Percentiles rank a stretch among this genome's conserved stretches.
Evolutionary conservation across 129 eudicot species (phyloP).

Genomic region (Ambrosia artemisiifolia): DNA sequence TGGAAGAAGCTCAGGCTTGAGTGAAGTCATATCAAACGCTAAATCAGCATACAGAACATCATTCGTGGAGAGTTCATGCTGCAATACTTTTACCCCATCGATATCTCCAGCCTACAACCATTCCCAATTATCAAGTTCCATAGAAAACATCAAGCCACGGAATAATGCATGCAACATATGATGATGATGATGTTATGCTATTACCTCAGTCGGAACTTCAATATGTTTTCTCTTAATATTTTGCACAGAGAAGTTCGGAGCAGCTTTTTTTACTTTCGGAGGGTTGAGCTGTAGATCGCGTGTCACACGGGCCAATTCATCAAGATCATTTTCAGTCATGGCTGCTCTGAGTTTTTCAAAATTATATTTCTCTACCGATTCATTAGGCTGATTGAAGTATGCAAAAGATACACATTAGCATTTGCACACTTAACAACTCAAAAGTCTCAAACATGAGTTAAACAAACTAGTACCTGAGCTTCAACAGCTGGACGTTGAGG

Average conservation of each 20-base stretch:
- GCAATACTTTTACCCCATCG: conserved; percentile 65
- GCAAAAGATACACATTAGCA: conserved; percentile 11
- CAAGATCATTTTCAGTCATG: conserved; percentile 83
- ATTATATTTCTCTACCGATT: conserved; percentile 52
- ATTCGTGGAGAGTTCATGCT: conserved; percentile 84
- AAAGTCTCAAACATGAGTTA: not conserved
- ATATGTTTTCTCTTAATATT: conserved; percentile 66
- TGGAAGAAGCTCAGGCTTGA: conserved; percentile 80
- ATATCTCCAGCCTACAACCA: conserved; percentile 61
- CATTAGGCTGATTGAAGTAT: conserved; percentile 57
- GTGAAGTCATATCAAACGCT: conserved; percentile 70
- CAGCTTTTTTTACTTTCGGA: conserved; percentile 66
- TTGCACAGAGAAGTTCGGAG: conserved; percentile 60
- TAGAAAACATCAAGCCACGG: conserved; percentile 9
- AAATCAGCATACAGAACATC: conserved; percentile 78
- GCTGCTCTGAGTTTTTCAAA: conserved; percentile 61
- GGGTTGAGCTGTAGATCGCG: conserved; percentile 61
- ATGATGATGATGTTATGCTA: not conserved
- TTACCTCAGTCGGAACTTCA: conserved; percentile 73
- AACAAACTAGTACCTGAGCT: conserved; percentile 47
- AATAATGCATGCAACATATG: conserved; percentile 6
- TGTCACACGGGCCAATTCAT: conserved; percentile 80
- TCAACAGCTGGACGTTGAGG: conserved; percentile 70
- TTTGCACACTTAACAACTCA: not conserved
- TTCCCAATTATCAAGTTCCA: not conserved